Evolutionary conservation across 2,329 filamentous ascomycete genomes (phyloP), one percentile per base, ranked within the genome.

Genomic region (Decorospora gaudefroyi): DNA sequence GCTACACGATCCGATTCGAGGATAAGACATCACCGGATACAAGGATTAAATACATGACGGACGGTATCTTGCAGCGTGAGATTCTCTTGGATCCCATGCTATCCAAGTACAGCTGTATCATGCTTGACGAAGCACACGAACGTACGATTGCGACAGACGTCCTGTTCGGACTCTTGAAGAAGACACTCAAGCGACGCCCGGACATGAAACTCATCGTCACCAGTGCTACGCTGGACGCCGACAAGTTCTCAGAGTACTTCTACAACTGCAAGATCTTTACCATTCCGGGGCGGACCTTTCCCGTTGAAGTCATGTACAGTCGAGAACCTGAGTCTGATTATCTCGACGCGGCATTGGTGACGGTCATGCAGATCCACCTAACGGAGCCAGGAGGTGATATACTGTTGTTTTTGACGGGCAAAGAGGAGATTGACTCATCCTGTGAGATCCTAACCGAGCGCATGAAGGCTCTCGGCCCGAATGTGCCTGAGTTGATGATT

Each of bases 191-290:
- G 59, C 83, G 90, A 62, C 82, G 93, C 46, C 82, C 88, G 3
- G 93, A 99, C 70, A 78, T 99, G 64, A 99, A 99, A 77, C 88
- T 99, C 65, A 93, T 99, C 66, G 93, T 99, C 79, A 99, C 97
- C 85, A 97, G 92, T 67, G 93, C 93, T 49, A 99, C 93, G 7
- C 81, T 99, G 4, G 92, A 99, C 66, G 93, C 93, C 6, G 93
- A 97, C 67, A 97, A 97, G 68, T 99, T 99, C 69, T 96, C 90
- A 0, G 83, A 87, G 35, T 99, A 97, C 70, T 99, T 99, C 68
- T 90, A 96, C 72, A 84, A 90, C 51, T 96, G 90, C 39, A 93
- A 95, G 0, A 97, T 99, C 62, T 95, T 99, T 64, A 93, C 90
- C 0, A 97, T 99, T 42, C 93, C 93, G 3, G 93, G 93, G 33